Evolutionary conservation across 2,329 filamentous ascomycete genomes (phyloP).

Genomic region (Penicillium palitans): DNA sequence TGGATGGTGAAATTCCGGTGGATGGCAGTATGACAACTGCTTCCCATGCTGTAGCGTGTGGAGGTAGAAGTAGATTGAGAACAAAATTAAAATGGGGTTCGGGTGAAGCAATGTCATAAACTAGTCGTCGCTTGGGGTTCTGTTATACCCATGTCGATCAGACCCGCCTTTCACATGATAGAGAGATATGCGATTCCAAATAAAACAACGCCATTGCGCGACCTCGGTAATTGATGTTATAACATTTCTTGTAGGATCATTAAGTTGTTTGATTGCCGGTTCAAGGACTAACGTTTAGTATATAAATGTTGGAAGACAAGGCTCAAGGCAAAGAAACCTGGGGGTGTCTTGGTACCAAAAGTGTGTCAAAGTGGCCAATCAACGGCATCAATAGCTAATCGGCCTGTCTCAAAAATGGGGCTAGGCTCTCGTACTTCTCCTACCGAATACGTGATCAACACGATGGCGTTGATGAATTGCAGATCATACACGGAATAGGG

Average conservation of each 20-base stretch:
- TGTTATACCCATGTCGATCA: conserved; percentile 5
- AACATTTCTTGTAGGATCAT: not conserved
- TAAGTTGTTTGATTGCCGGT: not conserved
- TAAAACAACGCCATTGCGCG: not conserved
- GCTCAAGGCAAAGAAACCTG: too few relatives aligned
- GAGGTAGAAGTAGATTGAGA: not conserved
- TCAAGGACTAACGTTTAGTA: not conserved
- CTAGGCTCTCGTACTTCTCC: too few relatives aligned
- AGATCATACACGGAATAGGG: too few relatives aligned
- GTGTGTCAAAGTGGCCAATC: too few relatives aligned
- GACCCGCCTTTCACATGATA: conserved; percentile 10
- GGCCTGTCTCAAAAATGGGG: too few relatives aligned
- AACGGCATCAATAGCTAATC: too few relatives aligned
- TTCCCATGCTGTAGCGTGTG: not conserved
- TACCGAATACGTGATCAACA: too few relatives aligned
- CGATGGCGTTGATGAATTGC: too few relatives aligned
- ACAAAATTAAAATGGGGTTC: not conserved
- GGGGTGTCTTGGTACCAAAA: not conserved
- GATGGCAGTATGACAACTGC: not conserved
- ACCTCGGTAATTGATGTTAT: not conserved
- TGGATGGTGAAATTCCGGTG: not conserved
- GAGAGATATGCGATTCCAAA: not conserved
- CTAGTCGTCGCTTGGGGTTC: not conserved
- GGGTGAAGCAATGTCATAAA: not conserved
- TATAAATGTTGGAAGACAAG: not conserved